phyloP scores from a whole-genome alignment of 2,329 filamentous ascomycete genomes.

The Teratosphaeria epicoccoides region DNA sequence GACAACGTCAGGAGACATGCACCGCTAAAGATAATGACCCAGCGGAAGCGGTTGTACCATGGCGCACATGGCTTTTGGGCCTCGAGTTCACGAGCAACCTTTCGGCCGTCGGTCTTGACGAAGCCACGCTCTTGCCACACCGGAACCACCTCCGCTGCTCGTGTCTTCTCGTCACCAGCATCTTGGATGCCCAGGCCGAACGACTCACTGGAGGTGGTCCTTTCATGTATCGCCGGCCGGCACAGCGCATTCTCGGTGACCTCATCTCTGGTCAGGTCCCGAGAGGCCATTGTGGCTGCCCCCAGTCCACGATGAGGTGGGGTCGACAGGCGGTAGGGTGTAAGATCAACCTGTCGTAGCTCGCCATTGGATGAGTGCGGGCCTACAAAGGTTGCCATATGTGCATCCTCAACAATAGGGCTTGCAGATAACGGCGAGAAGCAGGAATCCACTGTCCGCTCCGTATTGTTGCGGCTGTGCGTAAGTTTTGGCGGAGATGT shows the following conservation, averaged over 20 bases:
- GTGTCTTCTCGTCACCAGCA: constrained; percentile 4
- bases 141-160: not conserved
- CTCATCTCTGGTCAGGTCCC: constrained; percentile 1
- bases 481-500: constrained; percentile 3
- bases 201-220: constrained; percentile 5
- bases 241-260: constrained; percentile 7
- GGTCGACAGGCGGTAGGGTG: constrained; percentile 9
- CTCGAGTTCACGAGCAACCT: constrained; percentile 3
- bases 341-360: constrained; percentile 16
- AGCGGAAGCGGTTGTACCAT: constrained; percentile 22
- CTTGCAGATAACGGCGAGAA: constrained; percentile 21
- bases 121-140: not conserved
- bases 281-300: constrained; percentile 10
- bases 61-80: constrained; percentile 9
- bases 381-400: constrained; percentile 17
- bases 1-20: constrained; percentile 28
- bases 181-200: constrained; percentile 7
- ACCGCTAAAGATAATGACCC: constrained; percentile 20
- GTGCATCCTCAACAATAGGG: constrained; percentile 21
- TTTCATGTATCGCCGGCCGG: constrained; percentile 2
- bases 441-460: constrained; percentile 12
- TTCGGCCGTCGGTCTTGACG: not conserved
- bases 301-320: constrained; percentile 8
- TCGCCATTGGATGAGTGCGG: constrained; percentile 17
- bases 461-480: constrained; percentile 6